Percentiles rank a stretch among this genome's conserved stretches.
phyloP scores from a whole-genome alignment of 768 basidiomycete species.

The Phanerodontia chrysosporium region DNA sequence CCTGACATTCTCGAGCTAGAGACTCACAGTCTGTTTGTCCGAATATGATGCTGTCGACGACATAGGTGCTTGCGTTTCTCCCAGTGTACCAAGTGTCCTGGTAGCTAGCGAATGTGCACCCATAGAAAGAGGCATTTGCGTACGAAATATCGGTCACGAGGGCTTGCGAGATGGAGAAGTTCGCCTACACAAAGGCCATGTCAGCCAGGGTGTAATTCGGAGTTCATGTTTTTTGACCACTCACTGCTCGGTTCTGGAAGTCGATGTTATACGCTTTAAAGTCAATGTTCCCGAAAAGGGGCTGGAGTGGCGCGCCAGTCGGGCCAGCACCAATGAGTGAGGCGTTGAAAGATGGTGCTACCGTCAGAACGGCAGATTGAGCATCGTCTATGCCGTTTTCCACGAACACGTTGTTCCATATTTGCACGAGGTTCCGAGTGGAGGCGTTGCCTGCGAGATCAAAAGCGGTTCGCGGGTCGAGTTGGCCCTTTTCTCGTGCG shows the following conservation, averaged over 20 bases:
- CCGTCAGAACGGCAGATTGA: constrained; percentile 51
- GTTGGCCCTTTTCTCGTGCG: constrained; percentile 41
- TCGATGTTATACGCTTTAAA: constrained; percentile 67
- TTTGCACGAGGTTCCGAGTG: constrained; percentile 45
- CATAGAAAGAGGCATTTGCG: constrained; percentile 66
- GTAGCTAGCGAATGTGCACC: constrained; percentile 54
- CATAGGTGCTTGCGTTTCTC: constrained; percentile 52
- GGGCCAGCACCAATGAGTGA: constrained; percentile 59
- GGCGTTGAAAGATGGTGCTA: constrained; percentile 52
- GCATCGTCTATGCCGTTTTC: constrained; percentile 48
- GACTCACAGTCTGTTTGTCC: constrained; percentile 61
- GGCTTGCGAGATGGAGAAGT: constrained; percentile 58
- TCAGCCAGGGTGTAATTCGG: too few relatives aligned
- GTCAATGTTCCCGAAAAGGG: constrained; percentile 48
- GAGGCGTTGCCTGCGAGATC: constrained; percentile 40
- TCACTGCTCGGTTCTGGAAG: constrained; percentile 62
- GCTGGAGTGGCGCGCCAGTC: constrained; percentile 49
- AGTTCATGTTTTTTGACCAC: too few relatives aligned
- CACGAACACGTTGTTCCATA: constrained; percentile 47
- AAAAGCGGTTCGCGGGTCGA: constrained; percentile 31
- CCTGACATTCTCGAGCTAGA: too few relatives aligned
- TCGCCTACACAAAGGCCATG: constrained; percentile 31
- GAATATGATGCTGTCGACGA: constrained; percentile 56
- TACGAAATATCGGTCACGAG: constrained; percentile 60
- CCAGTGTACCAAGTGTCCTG: constrained; percentile 70